Percentiles rank a stretch among this genome's conserved stretches.
Evolutionary conservation across 352 stramenopile species (phyloP).

Genomic region (Hyaloperonospora brassicae): DNA sequence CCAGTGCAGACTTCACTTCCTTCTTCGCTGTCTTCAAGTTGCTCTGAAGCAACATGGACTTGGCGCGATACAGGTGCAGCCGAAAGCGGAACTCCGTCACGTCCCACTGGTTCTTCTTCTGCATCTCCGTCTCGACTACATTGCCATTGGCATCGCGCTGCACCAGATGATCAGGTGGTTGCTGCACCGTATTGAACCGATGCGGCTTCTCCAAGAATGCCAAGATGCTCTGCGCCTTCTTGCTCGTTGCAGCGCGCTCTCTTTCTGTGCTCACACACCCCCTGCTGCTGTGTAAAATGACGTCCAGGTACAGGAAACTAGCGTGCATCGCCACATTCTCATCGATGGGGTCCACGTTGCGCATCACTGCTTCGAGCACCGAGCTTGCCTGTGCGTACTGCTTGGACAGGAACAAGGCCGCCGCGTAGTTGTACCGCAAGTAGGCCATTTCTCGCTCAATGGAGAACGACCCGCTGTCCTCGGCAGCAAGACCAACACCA

Average conservation of each 20-base stretch:
- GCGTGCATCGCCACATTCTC: slow-evolving; percentile 89
- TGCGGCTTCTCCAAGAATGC: slow-evolving; percentile 88
- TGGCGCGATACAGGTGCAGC: slow-evolving; percentile 88
- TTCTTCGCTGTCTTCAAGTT: slow-evolving; percentile 89
- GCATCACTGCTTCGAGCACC: slow-evolving; percentile 81
- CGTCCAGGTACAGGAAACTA: slow-evolving; percentile 89
- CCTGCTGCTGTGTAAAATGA: slow-evolving; percentile 85
- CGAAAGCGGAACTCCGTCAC: slow-evolving; percentile 87
- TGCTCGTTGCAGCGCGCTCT: slow-evolving; percentile 53
- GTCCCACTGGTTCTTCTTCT: slow-evolving; percentile 54
- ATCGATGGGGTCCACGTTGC: slow-evolving; percentile 86
- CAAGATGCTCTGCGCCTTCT: slow-evolving; percentile 83
- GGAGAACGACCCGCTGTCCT: slow-evolving; percentile 32
- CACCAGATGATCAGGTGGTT: slow-evolving; percentile 32
- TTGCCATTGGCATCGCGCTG: slow-evolving; percentile 28
- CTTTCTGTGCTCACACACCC: slow-evolving; percentile 76
- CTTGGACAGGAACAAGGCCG: slow-evolving; percentile 82
- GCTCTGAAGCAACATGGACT: slow-evolving; percentile 82
- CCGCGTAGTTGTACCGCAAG: slow-evolving; percentile 88
- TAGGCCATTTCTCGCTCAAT: slow-evolving; percentile 82
- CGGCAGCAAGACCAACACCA: slow-evolving; percentile 3
- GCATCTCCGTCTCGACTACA: slow-evolving; percentile 36
- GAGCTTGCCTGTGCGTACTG: slow-evolving; percentile 84
- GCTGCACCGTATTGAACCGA: slow-evolving; percentile 74
- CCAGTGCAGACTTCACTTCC: slow-evolving; percentile 88